These are phyloP conservation scores for Gyrodon lividus DNA, from an alignment of 768 basidiomycete genomes.

Conservation along the genomic window DNA sequence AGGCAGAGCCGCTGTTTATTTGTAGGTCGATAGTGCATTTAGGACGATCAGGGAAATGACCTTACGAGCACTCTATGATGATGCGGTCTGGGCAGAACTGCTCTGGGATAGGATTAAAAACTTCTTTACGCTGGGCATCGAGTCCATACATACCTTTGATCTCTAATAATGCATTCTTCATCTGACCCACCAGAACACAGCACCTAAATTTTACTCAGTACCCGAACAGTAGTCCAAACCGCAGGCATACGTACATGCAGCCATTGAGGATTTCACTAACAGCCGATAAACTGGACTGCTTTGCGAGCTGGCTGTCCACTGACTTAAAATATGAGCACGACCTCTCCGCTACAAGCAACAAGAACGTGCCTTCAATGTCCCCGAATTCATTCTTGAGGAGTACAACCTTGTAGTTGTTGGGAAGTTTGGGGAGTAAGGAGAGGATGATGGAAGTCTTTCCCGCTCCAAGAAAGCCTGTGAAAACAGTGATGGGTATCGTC, in stretches of 20 bases:
- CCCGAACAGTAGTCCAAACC: neutral
- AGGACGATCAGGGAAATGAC: constrained; percentile 6
- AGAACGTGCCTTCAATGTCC: constrained; percentile 73
- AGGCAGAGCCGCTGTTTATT: constrained; percentile 76
- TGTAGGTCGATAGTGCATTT: constrained; percentile 1
- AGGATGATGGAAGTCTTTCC: constrained; percentile 83
- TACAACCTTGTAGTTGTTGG: constrained; percentile 84
- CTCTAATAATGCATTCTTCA: constrained; percentile 87
- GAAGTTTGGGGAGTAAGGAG: constrained; percentile 76
- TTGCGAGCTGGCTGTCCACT: constrained; percentile 92
- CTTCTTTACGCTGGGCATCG: neutral
- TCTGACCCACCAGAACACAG: constrained; percentile 92
- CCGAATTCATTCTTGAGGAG: constrained; percentile 97
- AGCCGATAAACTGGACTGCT: constrained; percentile 77
- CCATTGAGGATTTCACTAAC: constrained; percentile 95
- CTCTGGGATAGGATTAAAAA: constrained; percentile 42
- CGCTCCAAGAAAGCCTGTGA: constrained; percentile 91
- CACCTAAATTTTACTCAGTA: constrained; percentile 52
- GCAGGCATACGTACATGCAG: constrained; percentile 64
- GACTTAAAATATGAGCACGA: constrained; percentile 5
- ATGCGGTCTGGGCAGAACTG: constrained; percentile 86
- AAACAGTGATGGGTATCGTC: constrained; percentile 79
- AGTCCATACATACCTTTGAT: constrained; percentile 65
- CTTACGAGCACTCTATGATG: constrained; percentile 92
- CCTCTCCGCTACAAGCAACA: neutral